Evolutionary conservation across 208 protist species (phyloP), one percentile per base, ranked within the genome.

Genomic region (Crithidia fasciculata): DNA sequence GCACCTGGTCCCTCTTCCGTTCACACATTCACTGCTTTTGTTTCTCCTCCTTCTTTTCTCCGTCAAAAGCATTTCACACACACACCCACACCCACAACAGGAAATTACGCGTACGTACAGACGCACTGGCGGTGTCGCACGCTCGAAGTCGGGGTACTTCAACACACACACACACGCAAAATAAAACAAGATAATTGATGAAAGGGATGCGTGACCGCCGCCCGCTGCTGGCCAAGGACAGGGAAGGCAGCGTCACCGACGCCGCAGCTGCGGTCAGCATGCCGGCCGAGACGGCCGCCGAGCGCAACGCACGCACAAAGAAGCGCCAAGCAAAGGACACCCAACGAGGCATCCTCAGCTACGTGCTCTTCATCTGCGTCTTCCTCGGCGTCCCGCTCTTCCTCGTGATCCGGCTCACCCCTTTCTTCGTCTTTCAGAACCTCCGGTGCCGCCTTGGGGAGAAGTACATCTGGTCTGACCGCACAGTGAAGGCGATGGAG

Each of bases 371-470:
- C 45, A 70, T 95, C 56, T 9, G 74, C 62, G 59, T 95, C 36
- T 56, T 85, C 18, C 76, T 95, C 15, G 86, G 80, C 5, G 36
- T 92, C 43, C 90, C 90, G 2, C 57, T 89, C 19, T 64, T 80
- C 19, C 39, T 95, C 12, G 75, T 95, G n/a, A 61, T 72, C n/a
- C 64, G 64, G 44, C 82, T 64, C 54, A 95, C 88, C n/a, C 91
- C 91, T 12, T 95, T 95, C 68, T 95, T 95, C 74, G 72, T 92
- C 36, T 80, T 95, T 62, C 68, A 95, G 76, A 82, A 89, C 44
- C 69, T 95, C 47, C 82, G 82, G 28, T 95, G 91, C 72, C 84
- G 87, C 37, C 43, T 82, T 45, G 19, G 45, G 8, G 88, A 91
- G 9, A 83, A 85, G 65, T 54, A 91, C 40, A 9, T 93, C 40